These are phyloP conservation scores for Geotrichum klebahnii DNA, from an alignment of 1,139 yeast species.

Conservation along the genomic window DNA sequence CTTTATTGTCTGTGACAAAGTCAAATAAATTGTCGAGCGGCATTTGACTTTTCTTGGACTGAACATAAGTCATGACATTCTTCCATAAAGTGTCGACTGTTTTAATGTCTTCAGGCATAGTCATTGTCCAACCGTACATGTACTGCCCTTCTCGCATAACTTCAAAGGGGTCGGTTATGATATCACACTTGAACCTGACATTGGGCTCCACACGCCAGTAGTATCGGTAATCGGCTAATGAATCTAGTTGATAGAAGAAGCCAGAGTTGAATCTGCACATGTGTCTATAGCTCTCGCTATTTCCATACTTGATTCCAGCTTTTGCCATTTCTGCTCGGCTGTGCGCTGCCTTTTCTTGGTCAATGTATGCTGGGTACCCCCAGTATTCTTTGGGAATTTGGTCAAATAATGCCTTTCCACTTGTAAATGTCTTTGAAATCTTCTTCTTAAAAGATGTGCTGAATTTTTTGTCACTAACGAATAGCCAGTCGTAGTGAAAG, in stretches of 20 bases:
- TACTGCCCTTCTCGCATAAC: conserved; percentile 58
- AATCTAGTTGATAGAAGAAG: conserved; percentile 55
- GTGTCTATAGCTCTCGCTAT: conserved; percentile 59
- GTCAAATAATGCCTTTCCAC: conserved; percentile 61
- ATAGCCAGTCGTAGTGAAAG: conserved; percentile 76
- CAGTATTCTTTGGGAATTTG: conserved; percentile 61
- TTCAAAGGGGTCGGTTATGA: conserved; percentile 60
- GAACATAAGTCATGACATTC: conserved; percentile 52
- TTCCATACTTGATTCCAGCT: conserved; percentile 57
- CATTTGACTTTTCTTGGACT: conserved; percentile 53
- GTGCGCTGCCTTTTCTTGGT: conserved; percentile 51
- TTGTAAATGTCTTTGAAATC: conserved; percentile 39
- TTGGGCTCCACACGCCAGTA: conserved; percentile 76
- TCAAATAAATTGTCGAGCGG: conserved; percentile 61
- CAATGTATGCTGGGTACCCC: conserved; percentile 71
- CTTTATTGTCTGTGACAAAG: conserved; percentile 63
- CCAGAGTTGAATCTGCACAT: conserved; percentile 76
- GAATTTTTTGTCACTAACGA: conserved; percentile 63
- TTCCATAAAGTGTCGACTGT: conserved; percentile 63
- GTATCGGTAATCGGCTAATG: conserved; percentile 55
- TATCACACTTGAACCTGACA: conserved; percentile 57
- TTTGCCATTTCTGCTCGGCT: conserved; percentile 48
- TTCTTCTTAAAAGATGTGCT: conserved; percentile 52
- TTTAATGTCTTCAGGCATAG: conserved; percentile 55
- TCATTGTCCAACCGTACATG: conserved; percentile 62